Conservation (phyloP, 169 alveolate genomes). For the Plasmodium coatneyi region DNA sequence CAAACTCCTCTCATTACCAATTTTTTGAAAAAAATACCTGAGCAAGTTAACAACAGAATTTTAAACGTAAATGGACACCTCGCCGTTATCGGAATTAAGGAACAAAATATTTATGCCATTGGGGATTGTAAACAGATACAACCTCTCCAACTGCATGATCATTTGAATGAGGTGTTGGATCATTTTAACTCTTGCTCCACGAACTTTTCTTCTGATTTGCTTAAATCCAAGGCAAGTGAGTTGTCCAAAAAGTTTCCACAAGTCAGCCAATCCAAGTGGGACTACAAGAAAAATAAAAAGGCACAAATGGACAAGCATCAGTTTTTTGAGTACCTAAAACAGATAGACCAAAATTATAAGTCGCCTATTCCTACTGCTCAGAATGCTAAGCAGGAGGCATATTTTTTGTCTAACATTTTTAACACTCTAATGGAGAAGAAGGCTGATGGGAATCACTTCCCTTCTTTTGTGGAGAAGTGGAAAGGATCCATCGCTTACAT, state of each 20-base stretch:
- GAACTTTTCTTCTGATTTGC: constrained; percentile 40
- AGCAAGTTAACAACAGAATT: constrained; percentile 76
- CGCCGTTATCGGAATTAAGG: constrained; percentile 73
- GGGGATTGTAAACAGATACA: constrained; percentile 83
- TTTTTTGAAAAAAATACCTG: constrained; percentile 77
- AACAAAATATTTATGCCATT: constrained; percentile 77
- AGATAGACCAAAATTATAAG: constrained; percentile 76
- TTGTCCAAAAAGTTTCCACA: constrained; percentile 79
- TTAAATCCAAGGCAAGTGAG: constrained; percentile 33
- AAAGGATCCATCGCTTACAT: constrained; percentile 86
- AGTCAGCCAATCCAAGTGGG: constrained; percentile 74
- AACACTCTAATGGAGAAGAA: constrained; percentile 38
- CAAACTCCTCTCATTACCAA: constrained; percentile 36
- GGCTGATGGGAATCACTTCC: neutral
- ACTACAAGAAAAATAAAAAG: constrained; percentile 65
- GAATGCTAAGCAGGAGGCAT: constrained; percentile 85
- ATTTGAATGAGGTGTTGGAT: constrained; percentile 60
- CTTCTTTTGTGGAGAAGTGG: constrained; percentile 82
- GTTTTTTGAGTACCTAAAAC: constrained; percentile 72
- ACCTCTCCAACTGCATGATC: constrained; percentile 77
- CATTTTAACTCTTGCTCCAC: neutral
- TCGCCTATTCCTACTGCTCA: constrained; percentile 87
- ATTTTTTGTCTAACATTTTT: constrained; percentile 77
- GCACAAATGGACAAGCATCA: constrained; percentile 47
- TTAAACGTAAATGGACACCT: constrained; percentile 80